Evolutionary conservation across 345 rosid genomes (phyloP).

Genomic region (Eutrema yunnanense): DNA sequence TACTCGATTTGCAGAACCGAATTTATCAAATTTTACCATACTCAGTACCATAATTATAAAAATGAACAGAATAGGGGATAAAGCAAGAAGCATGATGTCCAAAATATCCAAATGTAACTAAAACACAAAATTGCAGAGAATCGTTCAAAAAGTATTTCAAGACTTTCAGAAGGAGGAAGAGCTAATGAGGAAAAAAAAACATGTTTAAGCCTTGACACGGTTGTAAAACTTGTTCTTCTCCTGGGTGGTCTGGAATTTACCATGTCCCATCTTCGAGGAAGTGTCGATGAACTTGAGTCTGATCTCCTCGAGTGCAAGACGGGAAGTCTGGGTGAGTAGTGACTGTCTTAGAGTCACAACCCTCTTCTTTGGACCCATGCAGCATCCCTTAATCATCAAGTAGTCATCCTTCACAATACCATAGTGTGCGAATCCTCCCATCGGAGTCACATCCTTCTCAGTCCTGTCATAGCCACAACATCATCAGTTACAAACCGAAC

Average conservation of each 20-base stretch:
- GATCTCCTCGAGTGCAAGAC: constrained; percentile 51
- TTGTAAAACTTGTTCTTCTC: constrained; percentile 63
- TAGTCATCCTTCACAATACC: constrained; percentile 50
- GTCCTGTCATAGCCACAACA: no score
- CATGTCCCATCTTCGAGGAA: constrained; percentile 60
- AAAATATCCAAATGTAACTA: no score
- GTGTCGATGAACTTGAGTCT: constrained; percentile 75
- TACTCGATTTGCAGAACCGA: no score
- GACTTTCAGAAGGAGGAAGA: background rate
- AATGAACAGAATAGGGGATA: no score
- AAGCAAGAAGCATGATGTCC: no score
- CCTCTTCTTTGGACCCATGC: constrained; percentile 88
- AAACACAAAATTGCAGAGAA: background rate
- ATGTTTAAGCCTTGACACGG: constrained; percentile 48
- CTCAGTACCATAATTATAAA: no score
- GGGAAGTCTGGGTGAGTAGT: constrained; percentile 24
- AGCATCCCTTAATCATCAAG: constrained; percentile 54
- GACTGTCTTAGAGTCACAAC: constrained; percentile 75
- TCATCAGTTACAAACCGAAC: no score
- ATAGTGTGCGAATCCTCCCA: no score
- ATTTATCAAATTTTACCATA: no score
- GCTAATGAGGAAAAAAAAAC: background rate
- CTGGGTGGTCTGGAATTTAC: constrained; percentile 62
- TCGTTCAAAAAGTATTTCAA: background rate
- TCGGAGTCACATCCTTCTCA: no score